phyloP scores from a whole-genome alignment of 1,284 basidiomycete genomes.

The Ceratobasidium sp. region DNA sequence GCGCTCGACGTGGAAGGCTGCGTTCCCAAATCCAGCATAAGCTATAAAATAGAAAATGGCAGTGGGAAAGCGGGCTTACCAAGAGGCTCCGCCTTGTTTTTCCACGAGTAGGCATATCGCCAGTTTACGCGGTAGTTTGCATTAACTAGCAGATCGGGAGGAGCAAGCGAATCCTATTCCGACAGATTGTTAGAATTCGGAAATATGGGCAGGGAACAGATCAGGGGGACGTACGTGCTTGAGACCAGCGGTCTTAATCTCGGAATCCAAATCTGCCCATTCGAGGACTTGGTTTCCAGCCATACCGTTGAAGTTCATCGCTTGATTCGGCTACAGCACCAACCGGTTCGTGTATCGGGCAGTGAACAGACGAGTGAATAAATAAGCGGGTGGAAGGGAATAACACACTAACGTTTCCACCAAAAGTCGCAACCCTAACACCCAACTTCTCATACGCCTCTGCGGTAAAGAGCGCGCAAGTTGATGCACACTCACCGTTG shows the following conservation, averaged over 20 bases:
- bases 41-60: neutral
- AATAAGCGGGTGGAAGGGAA: no score
- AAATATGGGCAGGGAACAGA: no score
- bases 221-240: constrained; percentile 58
- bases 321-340: no score
- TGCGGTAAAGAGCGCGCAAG: constrained; percentile 75
- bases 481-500: constrained; percentile 72
- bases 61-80: constrained; percentile 7
- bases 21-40: neutral
- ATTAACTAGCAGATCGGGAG: constrained; percentile 40
- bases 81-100: constrained; percentile 28
- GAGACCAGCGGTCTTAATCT: constrained; percentile 73
- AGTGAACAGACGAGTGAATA: no score
- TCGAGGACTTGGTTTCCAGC: constrained; percentile 76
- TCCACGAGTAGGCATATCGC: constrained; percentile 36
- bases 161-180: constrained; percentile 35
- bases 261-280: constrained; percentile 72
- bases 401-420: constrained; percentile 62
- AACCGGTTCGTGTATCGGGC: constrained; percentile 65
- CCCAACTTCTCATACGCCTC: constrained; percentile 71
- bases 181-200: no score
- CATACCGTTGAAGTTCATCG: constrained; percentile 74
- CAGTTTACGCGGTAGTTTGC: constrained; percentile 39
- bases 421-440: constrained; percentile 72
- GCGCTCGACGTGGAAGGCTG: constrained; percentile 36